A percentile compares a stretch with the other conserved stretches of the same genome.
Conservation (phyloP, 371 early-diverging fungal species). For the Lichtheimia ramosa region DNA sequence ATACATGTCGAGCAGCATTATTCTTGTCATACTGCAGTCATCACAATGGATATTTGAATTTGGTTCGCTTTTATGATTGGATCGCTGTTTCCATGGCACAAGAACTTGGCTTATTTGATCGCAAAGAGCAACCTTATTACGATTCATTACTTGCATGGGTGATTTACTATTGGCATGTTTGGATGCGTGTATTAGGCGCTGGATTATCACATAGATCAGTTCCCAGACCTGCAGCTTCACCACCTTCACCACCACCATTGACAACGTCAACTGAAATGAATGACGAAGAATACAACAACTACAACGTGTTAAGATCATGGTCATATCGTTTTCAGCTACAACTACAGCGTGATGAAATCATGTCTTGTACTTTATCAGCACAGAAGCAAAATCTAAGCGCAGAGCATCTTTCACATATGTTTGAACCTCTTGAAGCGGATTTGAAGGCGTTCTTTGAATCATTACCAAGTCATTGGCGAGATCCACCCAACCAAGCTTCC, state of each 20-base stretch:
- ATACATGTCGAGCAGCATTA: constrained; percentile 39
- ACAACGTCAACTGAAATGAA: constrained; percentile 11
- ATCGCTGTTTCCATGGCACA: constrained; percentile 44
- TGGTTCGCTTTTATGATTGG: constrained; percentile 46
- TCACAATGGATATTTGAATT: constrained; percentile 38
- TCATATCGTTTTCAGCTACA: constrained; percentile 14
- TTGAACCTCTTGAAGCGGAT: constrained; percentile 4
- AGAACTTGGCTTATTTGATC: constrained; percentile 30
- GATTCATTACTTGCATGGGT: constrained; percentile 39
- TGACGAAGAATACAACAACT: constrained; percentile 25
- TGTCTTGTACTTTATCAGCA: constrained; percentile 14
- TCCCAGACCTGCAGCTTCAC: constrained; percentile 5
- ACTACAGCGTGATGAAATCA: constrained; percentile 14
- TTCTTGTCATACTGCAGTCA: constrained; percentile 44
- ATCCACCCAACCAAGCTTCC: constrained; percentile 4
- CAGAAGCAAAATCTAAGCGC: constrained; percentile 6
- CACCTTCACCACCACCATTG: constrained; percentile 18
- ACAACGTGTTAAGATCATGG: constrained; percentile 29
- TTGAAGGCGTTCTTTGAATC: constrained; percentile 11
- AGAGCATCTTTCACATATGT: not conserved
- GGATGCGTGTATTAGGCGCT: constrained; percentile 33
- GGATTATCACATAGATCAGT: constrained; percentile 10
- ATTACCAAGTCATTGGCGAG: constrained; percentile 16
- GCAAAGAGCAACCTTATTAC: constrained; percentile 14
- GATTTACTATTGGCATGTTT: constrained; percentile 42